These are phyloP conservation scores for Tolypocladium ophioglossoides DNA, from an alignment of 2,329 filamentous ascomycete genomes.

Conservation along the genomic window DNA sequence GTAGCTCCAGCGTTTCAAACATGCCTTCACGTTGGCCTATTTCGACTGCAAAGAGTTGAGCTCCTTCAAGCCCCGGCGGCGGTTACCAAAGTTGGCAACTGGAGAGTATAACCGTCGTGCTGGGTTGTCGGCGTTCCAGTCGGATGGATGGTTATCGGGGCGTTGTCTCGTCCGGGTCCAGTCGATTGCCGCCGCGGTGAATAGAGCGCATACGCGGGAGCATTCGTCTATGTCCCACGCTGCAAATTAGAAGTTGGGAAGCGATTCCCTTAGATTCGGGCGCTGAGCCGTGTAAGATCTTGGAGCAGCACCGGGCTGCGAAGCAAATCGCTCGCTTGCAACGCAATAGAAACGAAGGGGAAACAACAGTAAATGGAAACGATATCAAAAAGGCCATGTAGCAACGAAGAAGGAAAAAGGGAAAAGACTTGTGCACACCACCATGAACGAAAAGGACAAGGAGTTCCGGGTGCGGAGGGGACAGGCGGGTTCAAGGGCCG, in stretches of 20 bases:
- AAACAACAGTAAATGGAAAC: background rate
- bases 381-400: background rate
- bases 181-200: background rate
- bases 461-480: background rate
- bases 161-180: too few species aligned
- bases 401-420: background rate
- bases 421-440: background rate
- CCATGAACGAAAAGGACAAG: background rate
- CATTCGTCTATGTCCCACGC: background rate
- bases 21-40: slow-evolving; percentile 1
- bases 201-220: background rate
- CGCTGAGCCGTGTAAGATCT: background rate
- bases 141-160: too few species aligned
- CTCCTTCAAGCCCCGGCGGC: background rate
- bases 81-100: background rate
- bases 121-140: background rate
- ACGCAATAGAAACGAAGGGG: background rate
- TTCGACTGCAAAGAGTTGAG: background rate
- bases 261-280: background rate
- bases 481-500: background rate
- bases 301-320: background rate
- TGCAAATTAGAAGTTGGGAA: background rate
- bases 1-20: background rate
- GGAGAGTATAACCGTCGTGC: background rate
- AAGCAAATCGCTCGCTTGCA: background rate